Evolutionary conservation across 2,329 filamentous ascomycete genomes (phyloP).

Genomic region (Pseudohalonectria lignicola): DNA sequence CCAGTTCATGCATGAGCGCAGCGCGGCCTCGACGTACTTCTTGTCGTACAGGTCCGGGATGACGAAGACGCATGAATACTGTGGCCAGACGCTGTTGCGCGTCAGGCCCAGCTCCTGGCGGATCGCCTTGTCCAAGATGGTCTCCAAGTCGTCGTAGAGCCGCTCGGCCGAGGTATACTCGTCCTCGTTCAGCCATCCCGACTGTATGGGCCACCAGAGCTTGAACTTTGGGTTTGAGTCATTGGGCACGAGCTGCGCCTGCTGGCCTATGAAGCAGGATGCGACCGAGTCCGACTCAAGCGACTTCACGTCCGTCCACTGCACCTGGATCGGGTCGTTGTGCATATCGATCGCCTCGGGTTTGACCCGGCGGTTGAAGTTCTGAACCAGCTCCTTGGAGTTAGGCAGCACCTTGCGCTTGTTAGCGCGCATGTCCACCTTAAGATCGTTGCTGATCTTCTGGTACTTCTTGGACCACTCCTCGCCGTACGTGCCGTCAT

Average conservation of each 20-base stretch:
- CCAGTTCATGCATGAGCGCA: slow-evolving; percentile 78
- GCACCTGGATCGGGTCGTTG: slow-evolving; percentile 86
- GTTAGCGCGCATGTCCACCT: slow-evolving; percentile 81
- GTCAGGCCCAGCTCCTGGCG: slow-evolving; percentile 72
- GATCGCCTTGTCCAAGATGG: slow-evolving; percentile 77
- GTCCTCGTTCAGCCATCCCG: slow-evolving; percentile 82
- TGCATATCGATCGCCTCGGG: slow-evolving; percentile 86
- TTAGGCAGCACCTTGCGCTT: slow-evolving; percentile 96
- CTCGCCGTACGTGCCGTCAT: slow-evolving; percentile 78
- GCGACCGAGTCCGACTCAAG: slow-evolving; percentile 48
- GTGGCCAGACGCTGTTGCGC: slow-evolving; percentile 69
- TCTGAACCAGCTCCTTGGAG: slow-evolving; percentile 88
- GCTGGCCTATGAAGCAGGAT: slow-evolving; percentile 66
- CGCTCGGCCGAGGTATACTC: slow-evolving; percentile 75
- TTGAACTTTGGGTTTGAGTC: slow-evolving; percentile 82
- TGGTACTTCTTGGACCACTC: slow-evolving; percentile 68
- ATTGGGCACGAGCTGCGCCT: slow-evolving; percentile 80
- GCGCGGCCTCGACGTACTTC: slow-evolving; percentile 71
- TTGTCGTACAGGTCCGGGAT: slow-evolving; percentile 97
- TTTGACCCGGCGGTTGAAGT: slow-evolving; percentile 78
- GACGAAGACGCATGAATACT: slow-evolving; percentile 94
- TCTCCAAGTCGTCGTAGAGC: slow-evolving; percentile 77
- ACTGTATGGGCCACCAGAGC: slow-evolving; percentile 80
- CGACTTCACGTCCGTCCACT: slow-evolving; percentile 78
- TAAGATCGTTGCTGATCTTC: slow-evolving; percentile 77